Evolutionary conservation across 177 flowering plant species (phyloP), one percentile per base, ranked within the genome.

Genomic region (Vitis hybrid): DNA sequence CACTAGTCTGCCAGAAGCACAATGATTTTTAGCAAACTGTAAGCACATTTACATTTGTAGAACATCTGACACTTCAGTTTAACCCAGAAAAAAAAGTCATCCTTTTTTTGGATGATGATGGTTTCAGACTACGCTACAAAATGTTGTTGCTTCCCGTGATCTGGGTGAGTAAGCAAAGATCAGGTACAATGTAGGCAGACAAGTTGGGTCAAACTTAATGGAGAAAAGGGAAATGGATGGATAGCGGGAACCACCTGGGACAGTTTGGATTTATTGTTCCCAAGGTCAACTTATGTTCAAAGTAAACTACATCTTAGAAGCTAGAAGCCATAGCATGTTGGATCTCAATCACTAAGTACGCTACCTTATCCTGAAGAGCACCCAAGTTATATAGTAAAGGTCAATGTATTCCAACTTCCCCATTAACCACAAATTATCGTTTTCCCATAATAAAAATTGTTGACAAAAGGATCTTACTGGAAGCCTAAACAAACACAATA

Each of bases 1-100:
- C 93, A 74, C 97, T 91, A 51, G 87, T 89, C 97, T 91, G 93
- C 63, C 46, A 77, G 75, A 15, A 69, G 63, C 21, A 68, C 63
- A n/a, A 65, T 5, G 9, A 64, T n/a, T 10, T 21, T 1, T 54
- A 12, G 57, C 46, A 5, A 68, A 52, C 58, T 20, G 10, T 3
- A 27, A 56, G 15, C 51, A 63, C 30, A 11, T 20, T 35, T 27
- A 51, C 5, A 24, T 32, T 3, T 7, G 9, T 49, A 61, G 58
- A 17, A 59, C 11, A 62, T n/a, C 12, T 12, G 21, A 1, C 0
- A 3, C 9, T 63, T 58, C 9, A n/a, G 0, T 3, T 58, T 58
- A 58, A 14, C n/a, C 20, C 27, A 20, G 15, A 50, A 20, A 12
- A 64, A 52, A 8, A 64, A 20, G 15, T 24, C 27, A 9, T 6